phyloP scores from a whole-genome alignment of 768 basidiomycete genomes.

The Auricularia sp. region DNA sequence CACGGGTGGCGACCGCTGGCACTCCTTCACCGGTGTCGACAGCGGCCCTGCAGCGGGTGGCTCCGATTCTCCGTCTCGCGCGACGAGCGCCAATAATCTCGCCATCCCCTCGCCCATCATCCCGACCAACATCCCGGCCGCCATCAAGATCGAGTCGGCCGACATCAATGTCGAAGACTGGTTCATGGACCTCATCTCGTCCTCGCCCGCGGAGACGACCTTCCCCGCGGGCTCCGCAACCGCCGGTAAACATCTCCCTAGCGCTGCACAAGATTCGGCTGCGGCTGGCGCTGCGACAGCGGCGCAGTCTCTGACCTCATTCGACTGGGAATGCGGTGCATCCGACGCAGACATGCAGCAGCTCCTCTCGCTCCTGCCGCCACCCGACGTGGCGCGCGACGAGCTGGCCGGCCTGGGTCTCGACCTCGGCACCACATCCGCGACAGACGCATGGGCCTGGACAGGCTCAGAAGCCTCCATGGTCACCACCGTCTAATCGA shows the following conservation, averaged over 20 bases:
- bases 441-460: neutral
- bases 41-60: constrained; percentile 95
- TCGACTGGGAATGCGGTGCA: neutral
- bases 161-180: neutral
- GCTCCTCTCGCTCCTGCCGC: neutral
- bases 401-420: neutral
- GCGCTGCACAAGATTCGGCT: neutral
- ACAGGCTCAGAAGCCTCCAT: neutral
- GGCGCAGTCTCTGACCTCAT: neutral
- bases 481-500: neutral
- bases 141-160: neutral
- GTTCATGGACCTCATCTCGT: constrained; percentile 2
- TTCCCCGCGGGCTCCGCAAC: neutral
- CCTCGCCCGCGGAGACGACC: neutral
- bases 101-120: constrained; percentile 10
- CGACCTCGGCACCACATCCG: neutral
- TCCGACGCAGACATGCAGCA: neutral
- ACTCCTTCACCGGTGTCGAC: constrained; percentile 34
- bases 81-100: constrained; percentile 13
- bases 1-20: constrained; percentile 88
- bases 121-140: neutral
- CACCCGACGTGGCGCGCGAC: neutral
- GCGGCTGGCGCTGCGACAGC: neutral
- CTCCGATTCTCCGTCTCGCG: constrained; percentile 12
- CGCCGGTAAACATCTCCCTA: neutral